Evolutionary conservation across 805 yeast species (phyloP), one percentile per base, ranked within the genome.

Genomic region (Saturnispora dispora): DNA sequence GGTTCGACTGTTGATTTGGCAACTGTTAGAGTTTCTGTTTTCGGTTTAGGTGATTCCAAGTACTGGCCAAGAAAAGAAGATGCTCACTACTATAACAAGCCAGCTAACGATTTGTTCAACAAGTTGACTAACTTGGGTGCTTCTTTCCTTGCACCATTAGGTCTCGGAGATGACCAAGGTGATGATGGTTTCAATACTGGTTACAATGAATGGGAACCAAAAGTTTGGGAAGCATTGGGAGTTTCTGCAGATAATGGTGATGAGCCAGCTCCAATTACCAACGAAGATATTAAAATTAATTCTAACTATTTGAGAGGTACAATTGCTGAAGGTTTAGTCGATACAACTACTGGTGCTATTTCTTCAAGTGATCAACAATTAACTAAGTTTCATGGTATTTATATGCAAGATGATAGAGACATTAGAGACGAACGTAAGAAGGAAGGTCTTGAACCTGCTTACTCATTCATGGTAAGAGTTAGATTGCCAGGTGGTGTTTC

Each of bases 51-150:
- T 62, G 93, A 85, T 66, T 79, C 87, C 46, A 79, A 79, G 63
- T 89, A 91, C 73, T 91, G 98, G 98, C 98, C 98, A 60, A 81
- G 98, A 71, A 87, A 88, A 67, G 96, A 91, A 69, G 98, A 91
- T 71, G 82, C 82, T 59, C 91, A 86, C 66, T 91, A 87, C 71
- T 91, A 88, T 71, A 91, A 91, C 74, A 90, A 89, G 66, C 98
- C 98, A 15, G 79, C 84, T 18, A 76, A 76, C 57, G 96, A 89
- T 66, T 71, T 91, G 56, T 73, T 69, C 63, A 78, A 77, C 56
- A 81, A 83, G 56, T 70, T 91, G 55, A 71, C 70, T 56, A 71
- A 83, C 53, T 74, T 88, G 53, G 93, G 95, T 42, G 96, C 85
- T 54, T 79, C 75, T 54, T 81, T 79, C 53, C 70, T 91, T 50